These are phyloP conservation scores for Kodamaea alishanica DNA, from an alignment of 1,139 yeast species.

Conservation along the genomic window DNA sequence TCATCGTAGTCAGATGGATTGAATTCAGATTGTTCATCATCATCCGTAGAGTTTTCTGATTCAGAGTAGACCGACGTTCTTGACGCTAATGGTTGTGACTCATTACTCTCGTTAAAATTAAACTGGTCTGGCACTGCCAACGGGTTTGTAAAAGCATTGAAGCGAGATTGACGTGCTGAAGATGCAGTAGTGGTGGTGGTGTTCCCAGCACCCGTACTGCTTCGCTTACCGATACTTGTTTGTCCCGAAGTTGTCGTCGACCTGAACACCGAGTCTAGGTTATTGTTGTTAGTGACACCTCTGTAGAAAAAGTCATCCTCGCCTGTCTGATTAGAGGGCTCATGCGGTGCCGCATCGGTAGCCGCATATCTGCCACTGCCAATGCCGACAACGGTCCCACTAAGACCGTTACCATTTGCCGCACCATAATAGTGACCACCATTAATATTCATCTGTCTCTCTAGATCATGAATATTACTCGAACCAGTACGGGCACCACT, in stretches of 20 bases:
- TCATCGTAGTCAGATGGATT: slow-evolving; percentile 21
- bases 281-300: slow-evolving; percentile 46
- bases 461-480: slow-evolving; percentile 21
- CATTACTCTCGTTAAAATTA: slow-evolving; percentile 15
- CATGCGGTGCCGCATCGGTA: slow-evolving; percentile 3
- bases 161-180: slow-evolving; percentile 13
- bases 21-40: slow-evolving; percentile 14
- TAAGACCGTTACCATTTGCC: slow-evolving; percentile 12
- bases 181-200: slow-evolving; percentile 13
- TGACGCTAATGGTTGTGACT: slow-evolving; percentile 11
- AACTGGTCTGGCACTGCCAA: slow-evolving; percentile 15
- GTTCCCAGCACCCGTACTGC: slow-evolving; percentile 4
- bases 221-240: slow-evolving; percentile 12
- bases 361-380: slow-evolving; percentile 2
- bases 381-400: slow-evolving; percentile 4
- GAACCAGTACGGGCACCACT: slow-evolving; percentile 11
- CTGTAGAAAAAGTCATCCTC: slow-evolving; percentile 41
- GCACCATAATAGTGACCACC: slow-evolving; percentile 16
- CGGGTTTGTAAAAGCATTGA: slow-evolving; percentile 11
- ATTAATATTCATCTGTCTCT: slow-evolving; percentile 20
- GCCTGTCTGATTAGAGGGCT: slow-evolving; percentile 7
- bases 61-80: slow-evolving; percentile 7
- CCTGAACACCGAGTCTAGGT: slow-evolving; percentile 41
- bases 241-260: slow-evolving; percentile 24
- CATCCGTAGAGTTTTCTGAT: slow-evolving; percentile 6